Percentiles rank a stretch among this genome's conserved stretches.
These are phyloP conservation scores for Kwoniella sp. DNA, from an alignment of 768 basidiomycete genomes.

Conservation along the genomic window DNA sequence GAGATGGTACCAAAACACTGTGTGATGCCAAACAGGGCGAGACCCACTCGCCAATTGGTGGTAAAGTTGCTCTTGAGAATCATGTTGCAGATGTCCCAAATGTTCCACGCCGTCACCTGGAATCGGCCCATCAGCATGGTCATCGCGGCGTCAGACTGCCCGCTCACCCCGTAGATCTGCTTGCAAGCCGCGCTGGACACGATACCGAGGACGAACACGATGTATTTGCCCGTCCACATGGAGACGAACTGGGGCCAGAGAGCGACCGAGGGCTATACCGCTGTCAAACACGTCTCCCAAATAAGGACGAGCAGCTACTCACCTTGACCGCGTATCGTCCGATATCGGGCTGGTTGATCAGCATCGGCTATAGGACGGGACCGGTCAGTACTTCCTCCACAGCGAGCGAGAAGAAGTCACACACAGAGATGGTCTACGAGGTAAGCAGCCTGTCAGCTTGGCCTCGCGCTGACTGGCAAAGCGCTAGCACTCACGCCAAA, in stretches of 20 bases:
- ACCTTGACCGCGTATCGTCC: slow-evolving; percentile 2
- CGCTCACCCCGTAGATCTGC: slow-evolving; percentile 6
- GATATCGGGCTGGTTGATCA: slow-evolving; percentile 16
- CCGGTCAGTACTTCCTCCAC: too few relatives aligned
- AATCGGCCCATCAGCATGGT: slow-evolving; percentile 52
- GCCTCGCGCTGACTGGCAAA: too few relatives aligned
- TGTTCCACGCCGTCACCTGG: slow-evolving; percentile 74
- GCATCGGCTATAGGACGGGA: neutral
- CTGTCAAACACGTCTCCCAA: too few relatives aligned
- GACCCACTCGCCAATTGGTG: slow-evolving; percentile 11
- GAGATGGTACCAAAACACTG: slow-evolving; percentile 18
- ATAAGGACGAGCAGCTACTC: neutral
- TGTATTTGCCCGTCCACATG: neutral
- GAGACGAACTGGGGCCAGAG: slow-evolving; percentile 3
- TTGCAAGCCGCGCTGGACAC: slow-evolving; percentile 1
- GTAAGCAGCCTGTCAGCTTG: neutral
- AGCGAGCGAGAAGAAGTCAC: too few relatives aligned
- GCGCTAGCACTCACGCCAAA: slow-evolving; percentile 1
- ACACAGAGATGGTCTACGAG: neutral
- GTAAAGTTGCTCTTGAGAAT: slow-evolving; percentile 63
- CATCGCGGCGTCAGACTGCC: neutral
- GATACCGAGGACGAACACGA: slow-evolving; percentile 6
- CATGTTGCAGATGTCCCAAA: slow-evolving; percentile 63
- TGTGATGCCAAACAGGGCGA: slow-evolving; percentile 26
- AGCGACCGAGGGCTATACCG: neutral